Conservation (phyloP, 2,329 filamentous ascomycete genomes). For the Penicillium sp. region DNA sequence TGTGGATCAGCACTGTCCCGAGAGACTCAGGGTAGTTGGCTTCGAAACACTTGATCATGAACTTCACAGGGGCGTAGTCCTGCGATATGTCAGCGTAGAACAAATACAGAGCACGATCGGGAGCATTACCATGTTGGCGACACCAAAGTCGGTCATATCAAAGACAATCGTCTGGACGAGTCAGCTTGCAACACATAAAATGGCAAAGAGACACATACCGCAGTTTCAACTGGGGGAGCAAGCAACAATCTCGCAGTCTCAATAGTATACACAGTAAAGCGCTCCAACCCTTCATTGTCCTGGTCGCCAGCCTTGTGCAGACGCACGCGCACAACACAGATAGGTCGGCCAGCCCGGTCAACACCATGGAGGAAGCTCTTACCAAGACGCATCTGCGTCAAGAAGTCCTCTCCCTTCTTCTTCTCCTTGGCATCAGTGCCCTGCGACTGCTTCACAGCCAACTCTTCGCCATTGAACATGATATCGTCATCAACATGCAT, state of each 20-base stretch:
- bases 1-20: constrained; percentile 88
- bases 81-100: constrained; percentile 32
- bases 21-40: constrained; percentile 96
- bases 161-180: constrained; percentile 77
- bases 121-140: constrained; percentile 82
- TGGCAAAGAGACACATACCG: constrained; percentile 60
- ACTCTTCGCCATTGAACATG: constrained; percentile 73
- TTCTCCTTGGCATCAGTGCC: constrained; percentile 63
- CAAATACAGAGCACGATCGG: neutral
- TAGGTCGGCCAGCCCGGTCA: constrained; percentile 81
- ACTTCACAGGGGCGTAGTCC: constrained; percentile 95
- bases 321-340: constrained; percentile 81
- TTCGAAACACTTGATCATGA: constrained; percentile 99
- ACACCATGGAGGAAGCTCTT: constrained; percentile 90
- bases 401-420: constrained; percentile 73
- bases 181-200: constrained; percentile 20
- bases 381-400: constrained; percentile 81
- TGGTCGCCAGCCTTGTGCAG: constrained; percentile 83
- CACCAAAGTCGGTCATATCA: constrained; percentile 90
- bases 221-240: constrained; percentile 80
- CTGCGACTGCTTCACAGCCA: constrained; percentile 62
- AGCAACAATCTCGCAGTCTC: constrained; percentile 89
- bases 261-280: constrained; percentile 90
- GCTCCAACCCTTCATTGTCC: constrained; percentile 76
- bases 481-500: constrained; percentile 90